Evolutionary conservation across 139 green algal species (phyloP).

Genomic region (Zygnema cylindricum): DNA sequence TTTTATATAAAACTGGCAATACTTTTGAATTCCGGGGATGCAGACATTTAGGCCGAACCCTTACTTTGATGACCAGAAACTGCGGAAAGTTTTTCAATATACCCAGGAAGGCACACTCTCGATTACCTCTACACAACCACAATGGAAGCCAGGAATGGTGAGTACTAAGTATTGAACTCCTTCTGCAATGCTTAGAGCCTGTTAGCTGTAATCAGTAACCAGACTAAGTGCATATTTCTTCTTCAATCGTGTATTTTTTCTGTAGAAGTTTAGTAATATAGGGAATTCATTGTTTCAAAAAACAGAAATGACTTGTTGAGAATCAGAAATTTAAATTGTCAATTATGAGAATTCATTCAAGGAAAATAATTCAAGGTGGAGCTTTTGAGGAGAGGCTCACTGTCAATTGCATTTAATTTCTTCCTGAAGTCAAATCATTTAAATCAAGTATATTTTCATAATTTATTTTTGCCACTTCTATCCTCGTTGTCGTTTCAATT

Average conservation of each 20-base stretch:
- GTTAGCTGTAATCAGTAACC: too few species aligned
- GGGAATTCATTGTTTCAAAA: not conserved
- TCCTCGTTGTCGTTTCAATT: conserved; percentile 3
- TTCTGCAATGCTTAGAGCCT: too few species aligned
- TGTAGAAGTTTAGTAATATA: not conserved
- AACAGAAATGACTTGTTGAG: not conserved
- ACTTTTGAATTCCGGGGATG: conserved; percentile 41
- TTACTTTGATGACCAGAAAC: conserved; percentile 68
- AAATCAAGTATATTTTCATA: conserved; percentile 6
- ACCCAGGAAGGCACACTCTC: conserved; percentile 62
- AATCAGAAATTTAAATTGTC: too few species aligned
- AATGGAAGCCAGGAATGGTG: conserved; percentile 67
- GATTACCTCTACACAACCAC: conserved; percentile 46
- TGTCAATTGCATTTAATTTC: too few species aligned
- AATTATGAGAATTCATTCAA: too few species aligned
- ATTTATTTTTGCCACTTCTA: conserved; percentile 9
- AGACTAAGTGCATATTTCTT: too few species aligned
- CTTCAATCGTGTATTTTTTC: conserved; percentile 3
- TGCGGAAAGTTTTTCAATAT: conserved; percentile 66
- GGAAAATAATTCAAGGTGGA: too few species aligned
- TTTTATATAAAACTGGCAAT: too few species aligned
- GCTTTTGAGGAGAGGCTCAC: too few species aligned
- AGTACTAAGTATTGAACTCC: not conserved
- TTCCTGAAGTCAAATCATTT: too few species aligned
- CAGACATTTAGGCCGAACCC: conserved; percentile 69